These are phyloP conservation scores for Tricharina praecox DNA, from an alignment of 495 filamentous ascomycete genomes.

Conservation along the genomic window DNA sequence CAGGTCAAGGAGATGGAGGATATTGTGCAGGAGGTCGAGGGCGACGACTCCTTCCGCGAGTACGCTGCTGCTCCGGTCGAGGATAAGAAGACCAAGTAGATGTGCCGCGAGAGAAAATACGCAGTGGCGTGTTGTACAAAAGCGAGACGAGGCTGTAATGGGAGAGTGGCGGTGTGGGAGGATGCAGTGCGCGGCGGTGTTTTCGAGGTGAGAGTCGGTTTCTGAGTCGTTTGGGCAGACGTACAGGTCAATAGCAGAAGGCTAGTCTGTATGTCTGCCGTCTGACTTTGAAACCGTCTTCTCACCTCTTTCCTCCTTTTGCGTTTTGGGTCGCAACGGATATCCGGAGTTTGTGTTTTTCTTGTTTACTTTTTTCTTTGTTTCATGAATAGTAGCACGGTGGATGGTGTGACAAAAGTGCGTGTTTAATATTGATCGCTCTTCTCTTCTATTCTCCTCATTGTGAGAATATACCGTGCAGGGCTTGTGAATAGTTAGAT, in stretches of 20 bases:
- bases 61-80: constrained; percentile 17
- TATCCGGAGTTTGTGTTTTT: neutral
- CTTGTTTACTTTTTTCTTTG: neutral
- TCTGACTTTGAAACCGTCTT: neutral
- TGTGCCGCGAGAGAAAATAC: neutral
- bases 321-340: neutral
- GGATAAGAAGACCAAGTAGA: constrained; percentile 18
- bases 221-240: too few relatives aligned
- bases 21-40: constrained; percentile 69
- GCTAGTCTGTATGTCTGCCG: constrained; percentile 6
- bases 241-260: neutral
- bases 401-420: neutral
- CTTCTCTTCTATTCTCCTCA: neutral
- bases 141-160: neutral
- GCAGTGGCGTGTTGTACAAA: too few relatives aligned
- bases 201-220: too few relatives aligned
- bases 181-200: neutral
- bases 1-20: constrained; percentile 77
- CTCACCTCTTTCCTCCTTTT: constrained; percentile 1
- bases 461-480: too few relatives aligned
- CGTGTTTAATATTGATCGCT: neutral
- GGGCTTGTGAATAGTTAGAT: too few relatives aligned
- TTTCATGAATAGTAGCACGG: neutral
- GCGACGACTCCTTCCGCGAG: constrained; percentile 35
- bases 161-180: neutral